Base-by-base conservation (phyloP, 768 basidiomycete species). In the Suillus hirtellus region DNA sequence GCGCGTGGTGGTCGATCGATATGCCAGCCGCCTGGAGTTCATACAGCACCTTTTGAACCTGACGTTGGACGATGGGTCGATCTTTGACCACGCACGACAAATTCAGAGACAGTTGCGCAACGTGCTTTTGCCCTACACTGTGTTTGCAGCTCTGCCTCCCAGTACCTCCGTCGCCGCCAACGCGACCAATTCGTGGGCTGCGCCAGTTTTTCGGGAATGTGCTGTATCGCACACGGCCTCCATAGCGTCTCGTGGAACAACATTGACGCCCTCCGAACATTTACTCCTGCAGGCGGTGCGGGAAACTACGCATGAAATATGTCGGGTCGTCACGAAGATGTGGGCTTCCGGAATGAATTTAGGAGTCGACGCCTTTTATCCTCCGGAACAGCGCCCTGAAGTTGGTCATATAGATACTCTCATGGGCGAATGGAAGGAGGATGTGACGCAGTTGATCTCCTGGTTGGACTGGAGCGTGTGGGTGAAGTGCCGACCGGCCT, bases 11-110 rank as follows among this genome's bases (percentile, higher is more conserved):
- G 70, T 74, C 6, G 75, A 82, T 44, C 78, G 81, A 9, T 81
- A 80, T 60, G 74, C 73, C 9, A 77, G 73, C 17, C 70, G 83
- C 21, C 71, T 85, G 17, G 79, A 82, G 60, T 60, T 77, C 21
- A 64, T 81, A 5, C 75, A 70, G 19, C 71, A 79, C 63, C 69
- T 80, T 31, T 70, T 83, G 6, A 73, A 75, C 49, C 53, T 62
- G 38, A 58, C 42, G 14, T 12, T 37, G 5, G 56, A 71, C 6
- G 62, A 72, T 24, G 17, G 66, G 12, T 40, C 63, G 21, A 53
- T 24, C 19, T 2, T 66, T 19, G 60, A 63, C 60, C 49, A 59
- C 19, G 61, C 63, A 8, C 50, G 24, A 19, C 61, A 62, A 24
- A 43, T 60, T 11, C 64, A 66, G 14, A 66, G 52, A 24, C 72